Conservation (phyloP, 176 grass and related monocot species). For the Areca catechu region DNA sequence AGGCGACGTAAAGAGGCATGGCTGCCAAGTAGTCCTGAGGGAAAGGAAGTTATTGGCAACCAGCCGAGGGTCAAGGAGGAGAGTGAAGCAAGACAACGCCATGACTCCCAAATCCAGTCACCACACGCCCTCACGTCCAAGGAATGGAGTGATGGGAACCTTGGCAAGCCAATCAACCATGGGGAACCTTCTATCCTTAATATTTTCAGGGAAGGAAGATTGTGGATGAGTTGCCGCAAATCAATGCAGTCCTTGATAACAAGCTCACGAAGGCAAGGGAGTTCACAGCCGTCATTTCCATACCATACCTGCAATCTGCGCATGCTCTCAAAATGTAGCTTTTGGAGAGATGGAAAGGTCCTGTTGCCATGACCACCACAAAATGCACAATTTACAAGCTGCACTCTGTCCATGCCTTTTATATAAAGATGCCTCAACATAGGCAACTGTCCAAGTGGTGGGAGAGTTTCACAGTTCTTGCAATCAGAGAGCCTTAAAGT, state of each 20-base stretch:
- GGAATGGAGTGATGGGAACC: conserved; percentile 22
- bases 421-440: conserved; percentile 13
- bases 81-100: conserved; percentile 15
- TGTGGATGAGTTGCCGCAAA: conserved; percentile 22
- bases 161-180: background rate
- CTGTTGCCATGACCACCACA: conserved; percentile 4
- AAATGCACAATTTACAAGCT: conserved; percentile 4
- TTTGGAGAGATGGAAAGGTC: conserved; percentile 27
- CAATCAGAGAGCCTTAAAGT: conserved; percentile 8
- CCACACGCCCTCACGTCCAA: conserved; percentile 6
- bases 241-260: conserved; percentile 26
- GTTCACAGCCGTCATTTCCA: background rate
- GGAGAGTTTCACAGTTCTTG: conserved; percentile 2
- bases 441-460: conserved; percentile 23
- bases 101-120: conserved; percentile 35
- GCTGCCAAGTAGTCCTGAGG: background rate
- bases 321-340: conserved; percentile 33
- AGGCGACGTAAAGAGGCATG: conserved; percentile 17
- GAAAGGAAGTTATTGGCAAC: conserved; percentile 3
- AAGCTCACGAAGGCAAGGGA: conserved; percentile 30
- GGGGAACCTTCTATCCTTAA: conserved; percentile 20
- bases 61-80: conserved; percentile 22
- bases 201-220: conserved; percentile 25
- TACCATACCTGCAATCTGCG: conserved; percentile 6
- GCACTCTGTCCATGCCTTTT: conserved; percentile 17